phyloP scores from a whole-genome alignment of 2,329 filamentous ascomycete species.

The Dothidotthia symphoricarpi region DNA sequence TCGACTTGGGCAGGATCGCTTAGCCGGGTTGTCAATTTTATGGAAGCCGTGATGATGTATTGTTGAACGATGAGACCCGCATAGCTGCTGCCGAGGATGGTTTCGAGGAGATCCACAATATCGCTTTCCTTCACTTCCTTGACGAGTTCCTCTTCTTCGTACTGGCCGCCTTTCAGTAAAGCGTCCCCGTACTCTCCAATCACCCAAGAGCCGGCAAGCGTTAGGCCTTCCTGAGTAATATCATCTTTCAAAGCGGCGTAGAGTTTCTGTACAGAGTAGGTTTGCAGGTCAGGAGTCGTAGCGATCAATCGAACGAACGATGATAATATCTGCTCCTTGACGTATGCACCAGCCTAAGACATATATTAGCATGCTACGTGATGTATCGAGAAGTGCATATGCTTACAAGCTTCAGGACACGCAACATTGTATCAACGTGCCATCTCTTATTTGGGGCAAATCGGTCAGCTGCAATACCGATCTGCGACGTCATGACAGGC shows the following conservation, averaged over 20 bases:
- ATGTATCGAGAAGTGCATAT: background rate
- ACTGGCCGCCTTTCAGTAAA: slow-evolving; percentile 82
- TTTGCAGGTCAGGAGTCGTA: slow-evolving; percentile 90
- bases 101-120: slow-evolving; percentile 86
- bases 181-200: slow-evolving; percentile 96
- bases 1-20: slow-evolving; percentile 82
- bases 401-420: slow-evolving; percentile 73
- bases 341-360: slow-evolving; percentile 76
- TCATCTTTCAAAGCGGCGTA: slow-evolving; percentile 90
- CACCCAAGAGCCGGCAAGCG: slow-evolving; percentile 90
- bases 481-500: slow-evolving; percentile 96
- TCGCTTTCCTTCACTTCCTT: slow-evolving; percentile 81
- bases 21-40: slow-evolving; percentile 91
- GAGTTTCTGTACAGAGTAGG: slow-evolving; percentile 93
- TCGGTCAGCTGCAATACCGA: slow-evolving; percentile 92
- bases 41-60: slow-evolving; percentile 91
- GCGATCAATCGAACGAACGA: slow-evolving; percentile 95
- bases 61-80: slow-evolving; percentile 87
- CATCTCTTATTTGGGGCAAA: slow-evolving; percentile 96
- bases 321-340: slow-evolving; percentile 96
- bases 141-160: slow-evolving; percentile 90
- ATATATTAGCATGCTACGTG: slow-evolving; percentile 10
- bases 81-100: slow-evolving; percentile 92
- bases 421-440: slow-evolving; percentile 97
- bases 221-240: slow-evolving; percentile 94